Evolutionary conservation across 2,329 filamentous ascomycete species (phyloP).

Genomic region (Hypoxylon sp.): DNA sequence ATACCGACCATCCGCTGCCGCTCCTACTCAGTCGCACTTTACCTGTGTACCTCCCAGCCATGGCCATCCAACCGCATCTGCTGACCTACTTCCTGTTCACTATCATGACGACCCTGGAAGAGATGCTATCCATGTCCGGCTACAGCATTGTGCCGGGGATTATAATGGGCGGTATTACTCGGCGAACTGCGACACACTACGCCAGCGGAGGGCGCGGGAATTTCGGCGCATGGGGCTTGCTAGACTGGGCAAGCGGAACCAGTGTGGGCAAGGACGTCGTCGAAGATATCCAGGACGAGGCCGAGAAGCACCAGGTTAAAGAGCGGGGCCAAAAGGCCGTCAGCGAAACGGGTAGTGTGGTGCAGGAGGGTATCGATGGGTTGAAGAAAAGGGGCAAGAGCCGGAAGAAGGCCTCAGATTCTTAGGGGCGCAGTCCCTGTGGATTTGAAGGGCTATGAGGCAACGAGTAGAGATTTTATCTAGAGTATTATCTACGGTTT

Average conservation of each 20-base stretch:
- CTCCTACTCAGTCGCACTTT: constrained; percentile 75
- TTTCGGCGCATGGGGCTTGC: constrained; percentile 72
- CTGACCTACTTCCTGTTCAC: constrained; percentile 79
- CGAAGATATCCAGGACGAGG: constrained; percentile 69
- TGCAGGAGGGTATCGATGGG: constrained; percentile 56
- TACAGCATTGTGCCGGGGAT: constrained; percentile 73
- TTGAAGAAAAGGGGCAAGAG: constrained; percentile 52
- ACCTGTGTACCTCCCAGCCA: constrained; percentile 75
- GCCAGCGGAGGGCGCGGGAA: constrained; percentile 70
- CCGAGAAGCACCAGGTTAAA: constrained; percentile 68
- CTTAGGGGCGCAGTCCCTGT: not conserved
- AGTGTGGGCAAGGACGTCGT: constrained; percentile 67
- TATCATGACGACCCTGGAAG: constrained; percentile 74
- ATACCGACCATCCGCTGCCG: constrained; percentile 77
- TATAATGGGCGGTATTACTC: constrained; percentile 66
- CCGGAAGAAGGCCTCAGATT: constrained; percentile 46
- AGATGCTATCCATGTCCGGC: constrained; percentile 76
- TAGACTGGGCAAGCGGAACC: constrained; percentile 74
- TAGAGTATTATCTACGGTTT: constrained; percentile 8
- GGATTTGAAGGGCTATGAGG: not conserved
- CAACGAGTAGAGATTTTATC: not conserved
- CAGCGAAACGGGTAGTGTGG: constrained; percentile 53
- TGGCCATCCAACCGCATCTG: constrained; percentile 77
- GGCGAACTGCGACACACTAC: constrained; percentile 68
- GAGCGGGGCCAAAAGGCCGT: constrained; percentile 57